Percentiles rank a stretch among this genome's conserved stretches.
These are phyloP conservation scores for Mucor circinelloides DNA, from an alignment of 371 early-diverging fungal species.

Conservation along the genomic window DNA sequence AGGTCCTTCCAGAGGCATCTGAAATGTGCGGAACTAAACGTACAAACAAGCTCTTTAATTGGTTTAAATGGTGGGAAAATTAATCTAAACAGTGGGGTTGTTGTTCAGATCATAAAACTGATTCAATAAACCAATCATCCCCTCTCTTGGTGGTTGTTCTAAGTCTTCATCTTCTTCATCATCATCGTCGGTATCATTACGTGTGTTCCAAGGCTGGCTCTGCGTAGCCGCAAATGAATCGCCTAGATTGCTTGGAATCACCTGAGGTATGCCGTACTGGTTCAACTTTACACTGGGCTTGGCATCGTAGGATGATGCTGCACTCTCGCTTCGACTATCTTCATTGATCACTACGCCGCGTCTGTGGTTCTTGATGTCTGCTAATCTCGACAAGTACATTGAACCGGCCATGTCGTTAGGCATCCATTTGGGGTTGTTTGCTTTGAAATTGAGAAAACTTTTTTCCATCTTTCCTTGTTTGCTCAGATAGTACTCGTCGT, in stretches of 20 bases:
- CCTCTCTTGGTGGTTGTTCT: constrained; percentile 29
- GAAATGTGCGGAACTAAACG: constrained; percentile 6
- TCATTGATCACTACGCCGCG: neutral
- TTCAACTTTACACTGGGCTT: constrained; percentile 21
- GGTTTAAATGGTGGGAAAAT: constrained; percentile 13
- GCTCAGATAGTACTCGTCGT: constrained; percentile 67
- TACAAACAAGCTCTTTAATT: neutral
- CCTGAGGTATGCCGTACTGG: constrained; percentile 39
- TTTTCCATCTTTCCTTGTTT: constrained; percentile 97
- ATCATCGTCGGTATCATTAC: constrained; percentile 13
- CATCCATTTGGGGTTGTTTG: constrained; percentile 85
- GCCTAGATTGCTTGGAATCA: constrained; percentile 34
- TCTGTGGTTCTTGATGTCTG: constrained; percentile 31
- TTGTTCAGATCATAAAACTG: constrained; percentile 67
- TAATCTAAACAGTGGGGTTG: constrained; percentile 26
- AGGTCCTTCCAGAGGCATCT: constrained; percentile 31
- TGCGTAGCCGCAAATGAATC: constrained; percentile 34
- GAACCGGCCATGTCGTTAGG: constrained; percentile 72
- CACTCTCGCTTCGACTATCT: neutral
- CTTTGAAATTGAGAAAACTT: constrained; percentile 94
- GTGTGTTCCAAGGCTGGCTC: constrained; percentile 14
- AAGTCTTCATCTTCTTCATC: constrained; percentile 27
- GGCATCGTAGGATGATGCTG: neutral
- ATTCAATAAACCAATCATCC: constrained; percentile 59
- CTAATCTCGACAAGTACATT: constrained; percentile 62